Base-by-base conservation (phyloP, 139 green algal species). In the Dunaliella sp. region DNA sequence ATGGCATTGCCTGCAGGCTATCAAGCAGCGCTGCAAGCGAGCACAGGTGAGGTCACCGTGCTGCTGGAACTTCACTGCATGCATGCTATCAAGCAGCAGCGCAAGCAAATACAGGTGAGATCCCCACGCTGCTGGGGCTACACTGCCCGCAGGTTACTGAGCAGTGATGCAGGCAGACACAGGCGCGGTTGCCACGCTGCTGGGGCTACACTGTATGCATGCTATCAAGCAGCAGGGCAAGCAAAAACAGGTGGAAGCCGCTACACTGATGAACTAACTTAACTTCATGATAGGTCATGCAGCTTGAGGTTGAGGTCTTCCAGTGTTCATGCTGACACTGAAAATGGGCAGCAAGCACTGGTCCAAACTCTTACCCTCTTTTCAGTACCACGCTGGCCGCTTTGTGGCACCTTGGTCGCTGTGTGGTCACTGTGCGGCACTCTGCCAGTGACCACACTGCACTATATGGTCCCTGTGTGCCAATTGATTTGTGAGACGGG, bases 1-100 rank as follows among this genome's bases (percentile, higher is more conserved):
- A 85, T 85, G 81, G 58, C 30, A n/a, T 31, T 85, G 81, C 81
- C 81, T 3, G 33, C 57, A 31, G 48, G 48, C 7, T 65, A 65
- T 16, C 48, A 65, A 65, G 48, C 48, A 26, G 48, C 48, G 7
- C 48, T 65, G 48, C 48, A 65, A 16, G 48, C 48, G 48, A 65
- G 48, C 48, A 16, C 48, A 65, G 48, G 48, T 65, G 48, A 26
- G 48, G n/a, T n/a, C 80, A 84, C 38, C 80, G 75, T 3, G n/a
- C 36, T 32, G 28, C 74, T 12, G 74, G 3, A 26, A 74, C 21
- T 24, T 30, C 58, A 21, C 21, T 21, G 58, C 58, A 30, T 30
- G 58, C 21, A 24, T 74, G 21, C 21, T 21, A 74, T 21, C 58
- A 30, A 74, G 58, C 21, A 24, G 21, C 24, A 74, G 58, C 21